phyloP scores from a whole-genome alignment of 495 filamentous ascomycete genomes.

The Hypoxylon rickii region DNA sequence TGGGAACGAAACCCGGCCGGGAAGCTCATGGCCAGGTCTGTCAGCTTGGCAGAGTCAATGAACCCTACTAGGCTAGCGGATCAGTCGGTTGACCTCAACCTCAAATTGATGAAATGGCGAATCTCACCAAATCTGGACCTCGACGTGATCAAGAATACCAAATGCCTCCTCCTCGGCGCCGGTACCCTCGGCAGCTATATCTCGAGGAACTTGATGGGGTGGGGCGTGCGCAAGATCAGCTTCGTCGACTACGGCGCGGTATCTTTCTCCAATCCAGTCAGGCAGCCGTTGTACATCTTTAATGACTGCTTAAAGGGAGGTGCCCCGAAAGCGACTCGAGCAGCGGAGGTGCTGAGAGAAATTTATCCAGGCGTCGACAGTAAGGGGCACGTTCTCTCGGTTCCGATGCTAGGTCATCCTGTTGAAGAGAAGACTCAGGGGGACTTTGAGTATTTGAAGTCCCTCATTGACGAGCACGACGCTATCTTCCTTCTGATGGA shows the following conservation, averaged over 20 bases:
- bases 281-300: constrained; percentile 90
- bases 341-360: constrained; percentile 77
- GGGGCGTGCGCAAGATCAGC: constrained; percentile 96
- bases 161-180: constrained; percentile 90
- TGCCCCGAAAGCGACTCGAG: constrained; percentile 78
- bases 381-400: constrained; percentile 74
- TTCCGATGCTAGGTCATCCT: constrained; percentile 95
- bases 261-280: constrained; percentile 96
- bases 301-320: constrained; percentile 87
- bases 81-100: constrained; percentile 94
- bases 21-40: constrained; percentile 74
- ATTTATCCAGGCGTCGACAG: constrained; percentile 92
- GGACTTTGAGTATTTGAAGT: constrained; percentile 75
- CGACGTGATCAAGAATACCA: constrained; percentile 86
- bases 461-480: constrained; percentile 84
- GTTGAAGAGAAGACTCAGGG: constrained; percentile 69
- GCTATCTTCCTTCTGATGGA: constrained; percentile 96
- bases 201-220: constrained; percentile 86
- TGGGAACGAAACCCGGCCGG: constrained; percentile 85
- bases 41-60: constrained; percentile 88
- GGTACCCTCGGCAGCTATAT: constrained; percentile 95
- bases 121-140: constrained; percentile 87
- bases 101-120: constrained; percentile 98
- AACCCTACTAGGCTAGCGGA: constrained; percentile 85
- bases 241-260: constrained; percentile 95